Evolutionary conservation across 2,329 filamentous ascomycete genomes (phyloP).

Genomic region (Capronia americana): DNA sequence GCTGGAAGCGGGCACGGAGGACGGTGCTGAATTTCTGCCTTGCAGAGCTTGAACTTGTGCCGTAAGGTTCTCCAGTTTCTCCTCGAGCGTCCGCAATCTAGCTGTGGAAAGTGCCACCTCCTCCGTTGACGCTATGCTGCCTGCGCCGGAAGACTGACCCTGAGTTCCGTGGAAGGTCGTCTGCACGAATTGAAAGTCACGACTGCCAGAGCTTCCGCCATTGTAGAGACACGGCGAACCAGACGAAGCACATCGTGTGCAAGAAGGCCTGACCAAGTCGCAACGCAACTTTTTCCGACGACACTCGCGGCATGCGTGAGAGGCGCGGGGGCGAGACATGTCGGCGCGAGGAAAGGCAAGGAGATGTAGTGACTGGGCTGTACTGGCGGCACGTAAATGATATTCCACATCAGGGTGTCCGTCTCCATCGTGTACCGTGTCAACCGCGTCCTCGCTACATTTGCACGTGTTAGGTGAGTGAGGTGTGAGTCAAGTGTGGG

Average conservation of each 20-base stretch:
- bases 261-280: slow-evolving; percentile 5
- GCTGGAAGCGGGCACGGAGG: neutral
- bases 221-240: neutral
- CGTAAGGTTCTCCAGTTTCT: slow-evolving; percentile 11
- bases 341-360: neutral
- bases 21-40: neutral
- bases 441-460: neutral
- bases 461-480: neutral
- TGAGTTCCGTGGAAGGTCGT: neutral
- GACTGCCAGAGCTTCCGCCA: neutral
- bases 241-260: neutral
- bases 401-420: neutral
- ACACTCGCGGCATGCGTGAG: slow-evolving; percentile 3
- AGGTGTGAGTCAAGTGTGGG: neutral
- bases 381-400: neutral
- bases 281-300: slow-evolving; percentile 6
- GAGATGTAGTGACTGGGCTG: neutral
- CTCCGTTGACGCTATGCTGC: neutral
- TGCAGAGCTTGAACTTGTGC: slow-evolving; percentile 5
- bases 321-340: slow-evolving; percentile 5
- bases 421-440: neutral
- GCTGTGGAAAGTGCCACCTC: slow-evolving; percentile 1
- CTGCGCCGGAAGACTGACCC: neutral
- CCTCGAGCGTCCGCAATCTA: neutral
- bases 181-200: slow-evolving; percentile 7